Evolutionary conservation across 306 rosid species (phyloP), one percentile per base, ranked within the genome.

Genomic region (Begonia fuchsioides): DNA sequence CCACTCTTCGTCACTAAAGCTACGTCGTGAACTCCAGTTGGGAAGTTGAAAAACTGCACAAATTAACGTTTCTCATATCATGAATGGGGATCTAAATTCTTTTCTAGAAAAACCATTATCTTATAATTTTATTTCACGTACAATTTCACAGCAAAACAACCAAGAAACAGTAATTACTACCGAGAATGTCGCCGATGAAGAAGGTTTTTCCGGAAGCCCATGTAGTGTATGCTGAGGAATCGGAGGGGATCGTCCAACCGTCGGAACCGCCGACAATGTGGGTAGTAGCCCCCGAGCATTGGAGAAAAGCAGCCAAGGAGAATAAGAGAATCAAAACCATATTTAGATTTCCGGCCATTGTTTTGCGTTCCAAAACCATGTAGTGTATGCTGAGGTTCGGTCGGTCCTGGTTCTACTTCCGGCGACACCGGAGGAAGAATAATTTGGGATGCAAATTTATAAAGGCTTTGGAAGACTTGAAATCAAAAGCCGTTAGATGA

Each of bases 201-300:
- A 47, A 47, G 50, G 50, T 47, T 16, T 47, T 47, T 10, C 17
- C 17, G 18, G 50, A 1, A 15, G 50, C 50, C 50, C 50, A 47
- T 9, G 50, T 47, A 17, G 8, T 10, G 19, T 47, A 47, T 10
- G 18, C 18, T 7, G 50, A 47, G 16, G 50, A 15, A n/a, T 14
- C 16, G 9, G 50, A 0, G 17, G 50, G 50, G 17, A 47, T 47
- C 11, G 20, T 13, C 50, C 50, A 47, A 16, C 50, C 50, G 17
- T 3, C 2, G 18, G 17, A 13, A 13, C 16, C 50, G 5, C 50
- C 50, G 17, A 47, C 50, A 11, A 1, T 17, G 16, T 47, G 16
- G 50, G 50, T 47, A 1, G 50, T 17, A 13, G 50, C 50, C 9
- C 9, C 17, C 6, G 50, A 47, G 18, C 18, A 0, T 10, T 47